A percentile compares a stretch with the other conserved stretches of the same genome.
Evolutionary conservation across 2,329 filamentous ascomycete genomes (phyloP).

Genomic region (Sclerotinia spermophila): DNA sequence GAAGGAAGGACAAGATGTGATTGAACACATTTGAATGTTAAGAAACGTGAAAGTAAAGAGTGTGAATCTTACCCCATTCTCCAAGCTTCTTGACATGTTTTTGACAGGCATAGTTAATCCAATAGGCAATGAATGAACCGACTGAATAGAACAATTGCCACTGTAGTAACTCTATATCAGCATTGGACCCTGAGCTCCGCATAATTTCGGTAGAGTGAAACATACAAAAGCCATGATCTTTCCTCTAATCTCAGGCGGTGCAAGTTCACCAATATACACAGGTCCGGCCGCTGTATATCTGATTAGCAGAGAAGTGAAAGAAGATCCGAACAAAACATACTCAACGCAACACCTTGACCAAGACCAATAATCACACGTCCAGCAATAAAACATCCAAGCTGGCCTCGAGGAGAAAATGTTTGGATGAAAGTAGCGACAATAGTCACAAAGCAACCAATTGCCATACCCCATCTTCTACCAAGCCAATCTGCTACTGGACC

Average conservation of each 20-base stretch:
- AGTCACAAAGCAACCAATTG: constrained; percentile 58
- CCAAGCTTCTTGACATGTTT: constrained; percentile 40
- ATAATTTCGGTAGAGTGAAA: not conserved
- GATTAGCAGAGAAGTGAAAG: not conserved
- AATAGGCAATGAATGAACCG: constrained; percentile 38
- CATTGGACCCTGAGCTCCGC: not conserved
- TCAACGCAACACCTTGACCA: constrained; percentile 63
- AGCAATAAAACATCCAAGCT: constrained; percentile 63
- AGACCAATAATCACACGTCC: constrained; percentile 67
- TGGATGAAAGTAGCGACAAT: constrained; percentile 68
- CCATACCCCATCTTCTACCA: constrained; percentile 64
- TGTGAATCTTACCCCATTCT: constrained; percentile 50
- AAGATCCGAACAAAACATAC: constrained; percentile 36
- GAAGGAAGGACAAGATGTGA: not conserved
- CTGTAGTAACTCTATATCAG: not conserved
- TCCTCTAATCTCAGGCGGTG: constrained; percentile 61
- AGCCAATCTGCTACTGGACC: constrained; percentile 58
- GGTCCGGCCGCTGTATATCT: constrained; percentile 55
- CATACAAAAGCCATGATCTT: constrained; percentile 59
- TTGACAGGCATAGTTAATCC: constrained; percentile 29
- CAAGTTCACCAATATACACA: constrained; percentile 67
- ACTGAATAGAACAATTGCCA: constrained; percentile 68
- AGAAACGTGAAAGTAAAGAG: not conserved
- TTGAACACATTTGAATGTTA: not conserved
- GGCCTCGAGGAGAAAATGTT: constrained; percentile 57